Percentiles rank a stretch among this genome's conserved stretches.
phyloP scores from a whole-genome alignment of 202 grass and related monocot species.

The Schoenoplectus tabernaemontani region DNA sequence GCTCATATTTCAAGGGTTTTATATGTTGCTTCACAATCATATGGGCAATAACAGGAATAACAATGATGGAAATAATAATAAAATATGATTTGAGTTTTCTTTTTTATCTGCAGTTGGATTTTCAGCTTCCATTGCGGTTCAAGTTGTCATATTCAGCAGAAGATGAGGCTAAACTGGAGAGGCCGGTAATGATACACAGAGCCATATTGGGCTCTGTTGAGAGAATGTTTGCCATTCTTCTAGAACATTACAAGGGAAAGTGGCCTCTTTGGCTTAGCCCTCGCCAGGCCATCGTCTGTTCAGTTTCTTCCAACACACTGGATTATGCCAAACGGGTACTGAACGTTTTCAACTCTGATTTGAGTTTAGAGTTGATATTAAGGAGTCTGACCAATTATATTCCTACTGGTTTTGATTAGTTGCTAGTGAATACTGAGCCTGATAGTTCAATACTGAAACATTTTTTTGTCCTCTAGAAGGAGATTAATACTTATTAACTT shows the following conservation, averaged over 20 bases:
- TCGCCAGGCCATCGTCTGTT: conserved; percentile 92
- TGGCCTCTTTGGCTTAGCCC: conserved; percentile 99
- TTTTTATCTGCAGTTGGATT: conserved; percentile 71
- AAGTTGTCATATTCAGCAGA: conserved; percentile 90
- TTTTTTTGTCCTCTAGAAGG: neutral
- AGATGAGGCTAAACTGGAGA: conserved; percentile 90
- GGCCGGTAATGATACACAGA: conserved; percentile 95
- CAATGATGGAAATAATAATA: neutral
- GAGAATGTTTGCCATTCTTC: conserved; percentile 98
- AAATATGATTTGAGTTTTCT: conserved; percentile 3
- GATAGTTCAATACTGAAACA: neutral
- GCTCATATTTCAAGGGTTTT: neutral
- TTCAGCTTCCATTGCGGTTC: conserved; percentile 85
- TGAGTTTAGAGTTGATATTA: conserved; percentile 16
- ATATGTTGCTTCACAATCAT: neutral
- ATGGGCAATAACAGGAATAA: too few species aligned
- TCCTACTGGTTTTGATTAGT: neutral
- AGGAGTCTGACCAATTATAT: neutral
- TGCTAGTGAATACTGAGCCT: neutral
- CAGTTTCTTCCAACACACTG: conserved; percentile 54
- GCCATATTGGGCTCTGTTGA: conserved; percentile 93
- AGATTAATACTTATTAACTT: neutral
- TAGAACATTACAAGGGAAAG: conserved; percentile 99
- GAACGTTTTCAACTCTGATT: neutral
- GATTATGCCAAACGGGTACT: conserved; percentile 74